Evolutionary conservation across 2,329 filamentous ascomycete species (phyloP), one percentile per base, ranked within the genome.

Genomic region (Curvularia eragrostidis): DNA sequence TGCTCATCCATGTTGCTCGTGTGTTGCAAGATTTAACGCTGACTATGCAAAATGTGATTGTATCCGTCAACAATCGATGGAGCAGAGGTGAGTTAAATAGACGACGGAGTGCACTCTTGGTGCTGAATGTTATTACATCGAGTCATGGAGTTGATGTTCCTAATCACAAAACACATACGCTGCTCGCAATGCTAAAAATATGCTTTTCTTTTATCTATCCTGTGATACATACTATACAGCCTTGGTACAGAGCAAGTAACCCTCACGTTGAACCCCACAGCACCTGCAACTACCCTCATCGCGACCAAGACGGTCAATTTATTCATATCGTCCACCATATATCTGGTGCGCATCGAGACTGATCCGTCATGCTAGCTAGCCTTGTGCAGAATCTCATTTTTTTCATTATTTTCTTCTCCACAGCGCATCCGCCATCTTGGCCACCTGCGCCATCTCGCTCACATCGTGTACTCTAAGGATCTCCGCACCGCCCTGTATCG

Each of bases 381-480:
- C 2, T 8, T 32, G 18, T n/a, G 5, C 13, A n/a, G 15, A 42
- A 38, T 23, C 15, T 13, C 15, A 4, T 9, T 2, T 26, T 26
- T 7, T 26, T 26, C 24, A 3, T 26, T 7, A 4, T 26, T 7
- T 34, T 12, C 91, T 42, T 5, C 91, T 83, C 86, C 91, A 96
- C 53, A 97, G 93, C n/a, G 93, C 93, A 83, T 98, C 94, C 8
- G 91, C 87, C 88, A 98, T 94, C 73, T 85, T 89, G 1, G 87
- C 87, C 30, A 97, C 93, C 77, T 92, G 85, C 39, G 79, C 82
- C 94, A 98, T 98, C 80, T 95, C 91, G 54, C 82, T 78, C 13
- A 93, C 90, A 80, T 98, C 94, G 78, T 99, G 95, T 41, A 99
- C 93, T 50, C 95, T 84, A 44, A 98, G 89, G 57, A 99, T 87